Base-by-base conservation (phyloP, 2,329 filamentous ascomycete genomes). In the Fusarium devonianum region DNA sequence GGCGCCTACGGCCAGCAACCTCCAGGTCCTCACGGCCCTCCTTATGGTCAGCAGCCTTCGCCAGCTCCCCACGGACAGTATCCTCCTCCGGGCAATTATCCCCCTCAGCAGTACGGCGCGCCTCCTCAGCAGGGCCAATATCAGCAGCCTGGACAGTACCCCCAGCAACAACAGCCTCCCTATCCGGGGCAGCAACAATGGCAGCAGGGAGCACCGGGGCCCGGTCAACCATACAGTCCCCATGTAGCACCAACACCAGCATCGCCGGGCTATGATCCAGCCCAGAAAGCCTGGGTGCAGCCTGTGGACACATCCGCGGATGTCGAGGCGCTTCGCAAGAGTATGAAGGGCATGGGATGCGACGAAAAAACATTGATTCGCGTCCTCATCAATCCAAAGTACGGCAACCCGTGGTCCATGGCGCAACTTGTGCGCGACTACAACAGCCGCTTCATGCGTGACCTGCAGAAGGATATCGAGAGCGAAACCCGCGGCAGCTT, bases 321-420 rank as follows among this genome's bases (percentile, higher is more conserved):
- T 5, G 62, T 61, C 1, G 67, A 72, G 49, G 33, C 50, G 1
- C 40, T 73, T 2, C 62, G 68, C 34, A 67, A 70, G 16, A 69
- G 70, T 2, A 71, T 73, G 70, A 69, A 69, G 49, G 69, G 67
- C 7, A 67, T 69, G 56, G 71, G 69, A 1, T 71, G 69, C 25
- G 66, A 72, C 14, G 66, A 73, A 40, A 43, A 54, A 2, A 58
- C 67, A 0, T 43, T 73, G 8, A 68, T 72, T 25, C 56, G 56
- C 4, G 50, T 70, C 7, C 54, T 73, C 8, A 56, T 69, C 0
- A 62, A 48, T 23, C 52, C 58, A 10, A 70, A 71, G 46, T 73
- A 71, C 21, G 41, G 52, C 2, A 67, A 68, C 21, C 69, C 69
- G 0, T 72, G 67, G 66, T 51, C 61, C 2, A 68, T 73, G 62